phyloP scores from a whole-genome alignment of 345 rosid genomes.

The Camelina neglecta region DNA sequence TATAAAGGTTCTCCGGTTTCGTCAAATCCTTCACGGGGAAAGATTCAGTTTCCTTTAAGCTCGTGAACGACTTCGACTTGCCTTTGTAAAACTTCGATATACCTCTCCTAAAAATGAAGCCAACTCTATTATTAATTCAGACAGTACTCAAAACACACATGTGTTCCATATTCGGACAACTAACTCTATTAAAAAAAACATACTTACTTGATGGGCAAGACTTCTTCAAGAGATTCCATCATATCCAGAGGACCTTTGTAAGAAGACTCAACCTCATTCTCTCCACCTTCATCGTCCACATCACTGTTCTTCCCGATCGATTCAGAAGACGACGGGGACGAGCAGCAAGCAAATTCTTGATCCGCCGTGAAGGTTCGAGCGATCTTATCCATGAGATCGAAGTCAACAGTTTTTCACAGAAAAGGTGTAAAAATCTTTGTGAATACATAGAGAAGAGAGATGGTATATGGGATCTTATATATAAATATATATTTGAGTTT shows the following conservation, averaged over 20 bases:
- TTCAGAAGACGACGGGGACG: slow-evolving; percentile 47
- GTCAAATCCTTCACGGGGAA: slow-evolving; percentile 55
- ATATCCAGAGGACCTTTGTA: slow-evolving; percentile 55
- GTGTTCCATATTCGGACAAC: not conserved
- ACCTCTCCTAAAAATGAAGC: slow-evolving; percentile 55
- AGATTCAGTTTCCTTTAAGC: slow-evolving; percentile 50
- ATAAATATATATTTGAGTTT: slow-evolving; percentile 8
- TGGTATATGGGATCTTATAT: slow-evolving; percentile 8
- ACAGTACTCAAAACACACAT: not conserved
- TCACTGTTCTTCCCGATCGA: slow-evolving; percentile 66
- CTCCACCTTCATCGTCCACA: slow-evolving; percentile 44
- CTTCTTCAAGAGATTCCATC: slow-evolving; percentile 65
- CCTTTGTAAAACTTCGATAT: slow-evolving; percentile 76
- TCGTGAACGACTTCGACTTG: slow-evolving; percentile 69
- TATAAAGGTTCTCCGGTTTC: slow-evolving; percentile 61
- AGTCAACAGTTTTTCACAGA: slow-evolving; percentile 36
- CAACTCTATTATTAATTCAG: not conserved
- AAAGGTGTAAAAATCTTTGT: not conserved
- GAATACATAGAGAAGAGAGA: slow-evolving; percentile 5
- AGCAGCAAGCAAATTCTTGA: slow-evolving; percentile 24
- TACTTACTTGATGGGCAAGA: slow-evolving; percentile 56
- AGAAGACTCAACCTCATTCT: slow-evolving; percentile 60
- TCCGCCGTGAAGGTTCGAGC: slow-evolving; percentile 9
- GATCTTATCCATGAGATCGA: slow-evolving; percentile 28
- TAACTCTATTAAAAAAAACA: too few relatives aligned